Evolutionary conservation across 2,329 filamentous ascomycete genomes (phyloP), one percentile per base, ranked within the genome.

Genomic region (Colletotrichum spinosum): DNA sequence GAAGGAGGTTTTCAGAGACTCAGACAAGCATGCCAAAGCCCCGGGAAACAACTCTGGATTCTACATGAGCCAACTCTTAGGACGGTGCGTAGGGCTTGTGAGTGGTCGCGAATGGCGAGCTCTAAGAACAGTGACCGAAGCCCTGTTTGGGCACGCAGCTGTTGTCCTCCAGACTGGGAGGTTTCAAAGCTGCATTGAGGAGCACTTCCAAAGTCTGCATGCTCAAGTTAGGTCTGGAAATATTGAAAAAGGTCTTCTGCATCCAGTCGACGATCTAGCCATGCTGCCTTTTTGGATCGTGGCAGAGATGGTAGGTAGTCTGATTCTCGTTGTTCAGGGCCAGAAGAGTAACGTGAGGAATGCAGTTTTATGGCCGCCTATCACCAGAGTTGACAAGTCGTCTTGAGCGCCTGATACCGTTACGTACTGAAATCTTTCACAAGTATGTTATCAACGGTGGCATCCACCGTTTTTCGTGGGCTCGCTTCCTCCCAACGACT

Each of bases 21-120:
- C 54, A 9, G 54, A 56, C 11, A 56, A 56, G 54, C 54, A 56
- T 5, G 13, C 11, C 1, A 56, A 56, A 34, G 54, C 54, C 6
- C 54, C 54, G 10, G 54, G 42, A 17, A 56, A 56, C 54, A 56
- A 56, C 33, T 56, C 54, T 8, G 54, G 54, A 5, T 25, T 33
- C 9, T 56, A 46, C 42, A 56, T 56, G 54, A 25, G 39, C 42
- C 41, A 37, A 10, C 42, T 56, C 35, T n/a, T 56, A 3, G 54
- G 54, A 2, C 42, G 48, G 11, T 56, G 54, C 12, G 42, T 56
- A 15, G 54, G 54, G 6, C 42, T 56, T 13, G 17, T 56, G 34
- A 56, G 54, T 13, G 54, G 54, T 8, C 42, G 8, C 10, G 35
- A 56, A 33, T 56, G 54, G 54, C 42, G 54, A 12, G 10, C n/a